Evolutionary conservation across 2,329 filamentous ascomycete genomes (phyloP), one percentile per base, ranked within the genome.

Genomic region (Pseudohalonectria lignicola): DNA sequence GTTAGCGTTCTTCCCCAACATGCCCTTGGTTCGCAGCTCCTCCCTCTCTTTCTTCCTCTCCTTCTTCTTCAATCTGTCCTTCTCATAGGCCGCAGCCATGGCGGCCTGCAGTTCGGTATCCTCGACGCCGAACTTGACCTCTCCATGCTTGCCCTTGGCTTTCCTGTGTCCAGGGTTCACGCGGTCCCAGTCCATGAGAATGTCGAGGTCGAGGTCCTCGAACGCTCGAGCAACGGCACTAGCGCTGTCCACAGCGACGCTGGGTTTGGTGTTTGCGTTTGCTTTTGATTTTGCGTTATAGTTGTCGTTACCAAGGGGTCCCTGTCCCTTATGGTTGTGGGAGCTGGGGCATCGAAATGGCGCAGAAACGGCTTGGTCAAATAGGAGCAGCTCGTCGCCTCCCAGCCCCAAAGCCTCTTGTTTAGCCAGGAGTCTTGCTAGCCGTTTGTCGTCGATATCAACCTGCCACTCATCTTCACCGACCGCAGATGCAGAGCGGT

Each of bases 181-280:
- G 19, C 79, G 70, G 13, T 83, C 73, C 60, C 83, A 86, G 50
- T 94, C 85, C 80, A 92, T 90, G 32, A 90, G 65, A 52, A 93
- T 66, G 51, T 94, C 86, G 45, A 94, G 80, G 51, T 94, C 86
- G 45, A 94, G 80, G 8, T 77, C 82, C 43, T 81, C 76, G 43
- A 76, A 73, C 2, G 59, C 60, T 40, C 79, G 56, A 9, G 61
- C 59, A 45, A 66, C 56, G 25, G 57, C 50, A 17, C 56, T 55
- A 21, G 65, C 64, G 40, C 54, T 64, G 7, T 36, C 29, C 13
- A 21, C 47, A 47, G n/a, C n/a, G n/a, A n/a, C n/a, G n/a, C n/a
- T n/a, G n/a, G n/a, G n/a, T n/a, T n/a, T n/a, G n/a, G n/a, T n/a
- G n/a, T n/a, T n/a, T n/a, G n/a, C n/a, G n/a, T n/a, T n/a, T n/a